phyloP scores from a whole-genome alignment of 2,329 filamentous ascomycete genomes.

The Beauveria rudraprayagi region DNA sequence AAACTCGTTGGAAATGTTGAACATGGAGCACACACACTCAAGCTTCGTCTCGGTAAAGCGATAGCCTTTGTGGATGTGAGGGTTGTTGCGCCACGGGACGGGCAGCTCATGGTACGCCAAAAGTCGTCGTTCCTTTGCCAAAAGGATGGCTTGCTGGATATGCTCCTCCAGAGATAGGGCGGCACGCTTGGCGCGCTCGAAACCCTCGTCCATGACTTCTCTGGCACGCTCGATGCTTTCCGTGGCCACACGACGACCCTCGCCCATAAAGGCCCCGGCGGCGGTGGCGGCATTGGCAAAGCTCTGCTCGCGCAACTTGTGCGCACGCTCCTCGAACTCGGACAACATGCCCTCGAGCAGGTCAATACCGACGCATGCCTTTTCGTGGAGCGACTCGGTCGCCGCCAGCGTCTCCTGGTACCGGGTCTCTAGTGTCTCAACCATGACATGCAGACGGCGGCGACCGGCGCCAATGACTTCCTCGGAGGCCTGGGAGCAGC shows the following conservation, averaged over 20 bases:
- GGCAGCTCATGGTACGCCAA: conserved; percentile 87
- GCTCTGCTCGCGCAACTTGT: conserved; percentile 71
- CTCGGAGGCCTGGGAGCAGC: conserved; percentile 83
- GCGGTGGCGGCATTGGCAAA: conserved; percentile 59
- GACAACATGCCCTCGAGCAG: conserved; percentile 77
- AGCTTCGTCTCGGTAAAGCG: conserved; percentile 88
- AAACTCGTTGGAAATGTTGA: conserved; percentile 81
- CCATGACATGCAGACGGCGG: conserved; percentile 75
- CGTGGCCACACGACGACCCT: conserved; percentile 72
- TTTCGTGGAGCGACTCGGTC: conserved; percentile 83
- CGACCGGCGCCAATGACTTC: conserved; percentile 83
- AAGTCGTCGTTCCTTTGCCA: conserved; percentile 71
- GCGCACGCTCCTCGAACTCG: conserved; percentile 76
- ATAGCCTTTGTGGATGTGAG: conserved; percentile 85
- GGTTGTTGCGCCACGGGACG: conserved; percentile 87
- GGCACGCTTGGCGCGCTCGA: conserved; percentile 75
- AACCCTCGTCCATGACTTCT: conserved; percentile 70
- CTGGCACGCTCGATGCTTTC: conserved; percentile 66
- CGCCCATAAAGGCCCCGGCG: conserved; percentile 65
- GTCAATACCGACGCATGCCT: conserved; percentile 78
- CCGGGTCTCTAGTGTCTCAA: conserved; percentile 80
- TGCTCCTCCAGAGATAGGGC: conserved; percentile 77
- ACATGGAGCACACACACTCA: conserved; percentile 78
- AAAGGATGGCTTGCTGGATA: conserved; percentile 67
- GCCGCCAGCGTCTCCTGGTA: conserved; percentile 81